Evolutionary conservation across 192 early-diverging fungal species (phyloP), one percentile per base, ranked within the genome.

Genomic region (Umbelopsis ramanniana): DNA sequence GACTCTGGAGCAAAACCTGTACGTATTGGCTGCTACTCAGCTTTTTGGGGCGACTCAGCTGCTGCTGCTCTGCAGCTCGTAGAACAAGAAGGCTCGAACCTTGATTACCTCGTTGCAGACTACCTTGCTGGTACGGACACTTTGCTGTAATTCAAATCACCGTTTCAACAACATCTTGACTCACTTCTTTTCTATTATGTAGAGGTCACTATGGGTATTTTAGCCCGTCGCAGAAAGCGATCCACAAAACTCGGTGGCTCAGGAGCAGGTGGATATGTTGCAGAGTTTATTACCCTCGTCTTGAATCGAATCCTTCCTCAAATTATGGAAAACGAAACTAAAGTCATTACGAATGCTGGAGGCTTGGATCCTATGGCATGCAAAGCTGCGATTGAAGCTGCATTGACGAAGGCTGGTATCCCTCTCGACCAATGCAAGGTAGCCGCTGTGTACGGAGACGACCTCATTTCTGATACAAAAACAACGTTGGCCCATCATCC

Each of bases 131-230:
- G 86, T 84, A 84, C 40, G 40, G 40, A 43, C 40, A 43, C 1
- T 29, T 29, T 29, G 54, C 12, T 47, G 43, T 22, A 55, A 14
- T 43, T 23, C 43, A 43, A 60, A 24, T 21, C 43, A 54, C 26
- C 7, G 4, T 29, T 35, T 8, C 8, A 26, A 2, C 21, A 29
- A 67, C 1, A 22, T 0, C 21, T 45, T 9, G 4, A 46, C 33
- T 11, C 33, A 19, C 11, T 45, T n/a, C 38, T 17, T 50, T 6
- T 14, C 37, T 22, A 50, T 12, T 52, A 24, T 68, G n/a, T 78
- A 88, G 89, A 91, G 80, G 84, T 91, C 12, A 91, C 89, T 1
- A 89, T 91, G 88, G 89, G 89, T 50, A 81, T 91, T 21, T 79
- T 91, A 21, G 89, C 89, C 15, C 79, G 84, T 45, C 81, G 85